Percentiles rank a stretch among this genome's conserved stretches.
Conservation (phyloP, 2,329 filamentous ascomycete genomes). For the Aureobasidium sp. region DNA sequence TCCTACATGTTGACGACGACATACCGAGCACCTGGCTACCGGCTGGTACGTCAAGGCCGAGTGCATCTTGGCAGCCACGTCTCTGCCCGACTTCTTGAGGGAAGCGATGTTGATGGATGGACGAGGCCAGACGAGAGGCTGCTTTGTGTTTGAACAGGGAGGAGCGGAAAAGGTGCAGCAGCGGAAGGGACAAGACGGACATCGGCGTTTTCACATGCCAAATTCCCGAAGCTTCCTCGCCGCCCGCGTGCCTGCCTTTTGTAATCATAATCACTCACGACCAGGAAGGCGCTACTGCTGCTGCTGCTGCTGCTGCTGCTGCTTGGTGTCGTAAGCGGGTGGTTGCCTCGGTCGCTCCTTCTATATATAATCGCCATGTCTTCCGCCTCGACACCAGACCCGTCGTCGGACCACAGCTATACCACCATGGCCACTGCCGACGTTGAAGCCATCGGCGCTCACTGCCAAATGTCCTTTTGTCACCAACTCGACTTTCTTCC, state of each 20-base stretch:
- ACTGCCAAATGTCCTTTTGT: slow-evolving; percentile 89
- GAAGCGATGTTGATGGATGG: background rate
- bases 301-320: background rate
- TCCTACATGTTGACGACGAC: slow-evolving; percentile 30
- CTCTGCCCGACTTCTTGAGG: background rate
- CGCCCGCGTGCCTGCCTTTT: slow-evolving; percentile 8
- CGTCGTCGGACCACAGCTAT: slow-evolving; percentile 46
- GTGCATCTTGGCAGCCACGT: slow-evolving; percentile 10
- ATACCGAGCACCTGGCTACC: slow-evolving; percentile 71
- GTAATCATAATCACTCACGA: no score
- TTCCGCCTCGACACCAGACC: slow-evolving; percentile 36
- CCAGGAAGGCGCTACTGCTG: no score
- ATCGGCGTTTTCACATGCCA: background rate
- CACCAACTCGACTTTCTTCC: slow-evolving; percentile 94
- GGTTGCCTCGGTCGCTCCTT: background rate
- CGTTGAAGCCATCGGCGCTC: slow-evolving; percentile 76
- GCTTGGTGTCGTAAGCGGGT: slow-evolving; percentile 9
- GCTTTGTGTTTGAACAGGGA: no score
- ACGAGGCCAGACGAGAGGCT: no score
- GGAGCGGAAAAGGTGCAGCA: no score
- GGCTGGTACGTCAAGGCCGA: slow-evolving; percentile 73
- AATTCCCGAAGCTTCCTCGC: slow-evolving; percentile 14
- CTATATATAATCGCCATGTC: slow-evolving; percentile 31
- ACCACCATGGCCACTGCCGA: slow-evolving; percentile 70
- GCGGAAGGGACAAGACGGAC: no score